A percentile compares a stretch with the other conserved stretches of the same genome.
Conservation (phyloP, 805 yeast genomes). For the Ascoidea rubescens region DNA sequence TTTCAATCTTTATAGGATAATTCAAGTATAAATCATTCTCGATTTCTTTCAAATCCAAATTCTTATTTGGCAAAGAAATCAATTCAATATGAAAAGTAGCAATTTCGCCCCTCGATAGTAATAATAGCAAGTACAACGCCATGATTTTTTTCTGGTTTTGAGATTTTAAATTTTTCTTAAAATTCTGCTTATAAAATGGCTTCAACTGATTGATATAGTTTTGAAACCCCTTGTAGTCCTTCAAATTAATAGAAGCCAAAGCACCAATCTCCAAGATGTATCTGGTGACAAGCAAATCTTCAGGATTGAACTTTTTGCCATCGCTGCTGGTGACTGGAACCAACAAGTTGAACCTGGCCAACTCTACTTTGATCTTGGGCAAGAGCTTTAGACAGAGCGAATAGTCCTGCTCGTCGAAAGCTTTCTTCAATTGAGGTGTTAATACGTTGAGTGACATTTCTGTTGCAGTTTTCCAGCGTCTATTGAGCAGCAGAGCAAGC, state of each 20-base stretch:
- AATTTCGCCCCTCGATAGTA: conserved; percentile 72
- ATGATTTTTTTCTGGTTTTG: conserved; percentile 58
- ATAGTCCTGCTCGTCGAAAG: conserved; percentile 52
- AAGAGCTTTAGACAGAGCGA: conserved; percentile 44
- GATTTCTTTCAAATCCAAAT: conserved; percentile 25
- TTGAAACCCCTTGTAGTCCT: conserved; percentile 52
- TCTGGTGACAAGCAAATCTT: conserved; percentile 53
- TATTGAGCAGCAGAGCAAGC: too few relatives aligned
- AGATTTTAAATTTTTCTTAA: conserved; percentile 23
- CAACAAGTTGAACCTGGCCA: conserved; percentile 64
- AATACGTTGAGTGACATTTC: conserved; percentile 43
- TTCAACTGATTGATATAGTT: conserved; percentile 61
- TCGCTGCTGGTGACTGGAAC: conserved; percentile 38
- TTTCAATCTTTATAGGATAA: conserved; percentile 82
- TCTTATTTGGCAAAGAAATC: conserved; percentile 16
- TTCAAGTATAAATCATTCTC: conserved; percentile 61
- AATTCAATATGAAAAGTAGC: conserved; percentile 85
- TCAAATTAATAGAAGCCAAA: conserved; percentile 52
- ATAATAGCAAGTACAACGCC: conserved; percentile 60
- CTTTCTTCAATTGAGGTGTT: conserved; percentile 52
- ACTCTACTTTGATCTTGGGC: conserved; percentile 62
- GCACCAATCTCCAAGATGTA: conserved; percentile 85
- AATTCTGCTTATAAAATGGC: conserved; percentile 49
- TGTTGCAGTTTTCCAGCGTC: too few relatives aligned
- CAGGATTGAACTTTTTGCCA: conserved; percentile 21